Evolutionary conservation across 169 alveolate genomes (phyloP), one percentile per base, ranked within the genome.

Genomic region (Eimeria falciformis): DNA sequence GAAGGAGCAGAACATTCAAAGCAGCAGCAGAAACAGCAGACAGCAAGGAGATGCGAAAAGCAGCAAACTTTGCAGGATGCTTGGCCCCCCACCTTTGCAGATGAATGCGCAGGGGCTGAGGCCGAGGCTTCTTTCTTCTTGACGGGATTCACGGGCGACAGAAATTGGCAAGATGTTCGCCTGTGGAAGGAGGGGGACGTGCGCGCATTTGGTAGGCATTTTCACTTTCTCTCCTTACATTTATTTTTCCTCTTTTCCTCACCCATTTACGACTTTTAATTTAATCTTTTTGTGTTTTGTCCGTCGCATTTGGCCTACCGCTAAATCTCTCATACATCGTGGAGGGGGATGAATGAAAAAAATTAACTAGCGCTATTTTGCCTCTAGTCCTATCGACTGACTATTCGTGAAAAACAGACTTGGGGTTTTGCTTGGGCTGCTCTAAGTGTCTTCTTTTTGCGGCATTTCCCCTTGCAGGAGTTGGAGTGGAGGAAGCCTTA

Each of bases 151-250:
- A 18, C 73, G 11, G 43, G 25, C 53, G 92, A 73, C 50, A 66
- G 84, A 25, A 66, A 55, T 75, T 86, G 92, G 92, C 5, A 17
- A 11, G 85, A 86, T 1, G 73, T 69, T n/a, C 84, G 12, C 25
- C 58, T 43, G 23, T 86, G 92, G 92, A 43, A 27, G 43, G 92
- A 86, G 43, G 92, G 92, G 33, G 92, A 86, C 27, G 58, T 71
- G 53, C 82, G 71, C 47, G 92, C 21, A 43, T 50, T 47, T 37
- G 92, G 83, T 71, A 53, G 21, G 83, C 33, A 45, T n/a, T 14
- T 33, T 27, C 53, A 71, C 43, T 56, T 50, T 12, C 18, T 21
- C 47, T 5, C 17, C 17, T 66, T 21, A 12, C 9, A 23, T 66
- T 33, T 66, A 45, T 66, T 66, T 0, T 3, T 23, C 17, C 6